A percentile compares a stretch with the other conserved stretches of the same genome.
phyloP scores from a whole-genome alignment of 495 filamentous ascomycete species.

The Schizothecium vesticola region DNA sequence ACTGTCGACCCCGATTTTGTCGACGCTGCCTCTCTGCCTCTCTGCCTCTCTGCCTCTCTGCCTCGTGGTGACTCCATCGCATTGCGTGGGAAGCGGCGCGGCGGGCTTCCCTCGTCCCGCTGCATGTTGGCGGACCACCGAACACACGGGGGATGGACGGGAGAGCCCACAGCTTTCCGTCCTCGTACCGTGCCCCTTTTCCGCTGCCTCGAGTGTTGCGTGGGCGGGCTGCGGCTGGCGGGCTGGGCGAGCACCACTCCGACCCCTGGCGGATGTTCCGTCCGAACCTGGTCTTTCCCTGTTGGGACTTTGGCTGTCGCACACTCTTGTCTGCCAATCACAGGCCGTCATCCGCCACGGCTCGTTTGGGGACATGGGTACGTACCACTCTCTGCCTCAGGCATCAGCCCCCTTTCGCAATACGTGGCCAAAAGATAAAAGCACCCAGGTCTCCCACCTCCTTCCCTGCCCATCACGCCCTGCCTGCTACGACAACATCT shows the following conservation, averaged over 20 bases:
- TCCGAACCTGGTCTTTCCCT: conserved; percentile 17
- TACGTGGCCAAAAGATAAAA: conserved; percentile 35
- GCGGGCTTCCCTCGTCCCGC: not conserved
- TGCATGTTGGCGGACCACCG: not conserved
- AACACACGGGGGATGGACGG: not conserved
- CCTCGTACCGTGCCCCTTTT: not conserved
- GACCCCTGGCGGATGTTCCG: conserved; percentile 14
- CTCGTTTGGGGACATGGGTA: not conserved
- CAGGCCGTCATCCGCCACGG: not conserved
- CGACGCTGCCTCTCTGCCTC: too few species aligned
- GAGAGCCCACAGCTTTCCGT: not conserved
- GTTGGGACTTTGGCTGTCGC: conserved; percentile 25
- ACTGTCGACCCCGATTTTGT: too few species aligned
- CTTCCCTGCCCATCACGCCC: conserved; percentile 10
- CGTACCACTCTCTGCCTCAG: conserved; percentile 20
- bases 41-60: too few species aligned
- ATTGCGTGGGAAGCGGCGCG: not conserved
- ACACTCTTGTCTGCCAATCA: conserved; percentile 28
- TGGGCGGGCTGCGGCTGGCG: conserved; percentile 1
- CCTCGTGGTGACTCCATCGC: not conserved
- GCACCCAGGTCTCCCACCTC: conserved; percentile 22
- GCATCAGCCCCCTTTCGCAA: conserved; percentile 20
- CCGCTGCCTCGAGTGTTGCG: conserved; percentile 5
- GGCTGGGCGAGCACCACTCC: not conserved
- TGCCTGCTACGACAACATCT: conserved; percentile 14